A percentile compares a stretch with the other conserved stretches of the same genome.
Conservation (phyloP, 306 rosid species). For the Crataegus laevigata region DNA sequence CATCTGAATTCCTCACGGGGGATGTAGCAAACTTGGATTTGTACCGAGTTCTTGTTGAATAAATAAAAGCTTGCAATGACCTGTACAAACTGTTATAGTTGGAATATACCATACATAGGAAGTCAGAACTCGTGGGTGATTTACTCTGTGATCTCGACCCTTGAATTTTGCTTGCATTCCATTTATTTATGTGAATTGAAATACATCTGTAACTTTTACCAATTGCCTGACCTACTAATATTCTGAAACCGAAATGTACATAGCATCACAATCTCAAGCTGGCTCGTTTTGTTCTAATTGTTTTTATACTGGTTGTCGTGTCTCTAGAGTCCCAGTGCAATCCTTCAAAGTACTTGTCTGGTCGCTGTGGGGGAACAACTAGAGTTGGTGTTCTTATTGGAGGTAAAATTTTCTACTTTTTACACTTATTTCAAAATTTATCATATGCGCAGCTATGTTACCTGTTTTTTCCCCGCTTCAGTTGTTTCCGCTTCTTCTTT, state of each 20-base stretch:
- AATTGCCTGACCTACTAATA: background rate
- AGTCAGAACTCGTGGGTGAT: background rate
- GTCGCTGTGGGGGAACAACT: conserved; percentile 39
- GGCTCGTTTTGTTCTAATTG: conserved; percentile 18
- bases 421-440: background rate
- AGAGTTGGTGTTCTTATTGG: conserved; percentile 42
- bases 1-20: background rate
- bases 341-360: conserved; percentile 34
- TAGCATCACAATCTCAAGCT: background rate
- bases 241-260: background rate
- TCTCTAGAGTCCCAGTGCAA: conserved; percentile 46
- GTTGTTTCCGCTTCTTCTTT: background rate
- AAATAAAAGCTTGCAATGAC: background rate
- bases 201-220: background rate
- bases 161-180: background rate
- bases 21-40: background rate
- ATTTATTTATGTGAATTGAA: background rate
- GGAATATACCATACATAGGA: background rate
- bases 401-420: conserved; percentile 47
- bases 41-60: background rate
- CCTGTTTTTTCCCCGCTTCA: background rate
- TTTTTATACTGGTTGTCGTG: conserved; percentile 2
- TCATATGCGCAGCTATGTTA: background rate
- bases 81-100: background rate
- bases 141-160: background rate